Base-by-base conservation (phyloP, 2,329 filamentous ascomycete species). In the Hirsutella thompsonii region DNA sequence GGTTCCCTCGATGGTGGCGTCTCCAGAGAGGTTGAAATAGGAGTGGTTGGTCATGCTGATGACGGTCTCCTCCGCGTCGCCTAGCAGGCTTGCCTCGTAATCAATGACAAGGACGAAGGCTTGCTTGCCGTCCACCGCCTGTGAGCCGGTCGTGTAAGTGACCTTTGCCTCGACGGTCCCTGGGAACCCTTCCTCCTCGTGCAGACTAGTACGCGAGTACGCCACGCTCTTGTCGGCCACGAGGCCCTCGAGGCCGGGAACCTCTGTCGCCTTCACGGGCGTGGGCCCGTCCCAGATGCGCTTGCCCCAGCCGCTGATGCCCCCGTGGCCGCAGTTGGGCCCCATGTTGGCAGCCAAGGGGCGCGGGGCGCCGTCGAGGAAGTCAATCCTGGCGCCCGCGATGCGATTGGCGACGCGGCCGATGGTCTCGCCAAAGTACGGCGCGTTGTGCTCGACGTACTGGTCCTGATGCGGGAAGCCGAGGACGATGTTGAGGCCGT, bases 21-120 rank as follows among this genome's bases (percentile, higher is more conserved):
- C 62, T 50, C 69, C 69, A 3, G 68, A 64, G 28, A 81, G 69
- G 61, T 82, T 81, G 61, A 83, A 83, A 66, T 83, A 83, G 32
- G 86, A 93, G 68, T 98, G 90, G 66, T 96, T 98, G 38, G 92
- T 96, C 64, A 96, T 74, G 63, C 89, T 93, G 58, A 96, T 76
- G 34, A 80, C 80, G 0, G 90, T 96, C 70, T 95, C 90, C n/a
- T 89, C 79, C 11, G 80, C 81, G 38, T 83, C 81, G 3, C 74
- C 81, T 3, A 87, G 71, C 37, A 96, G 70, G 60, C 86, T 78
- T 18, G 83, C 88, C 68, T 94, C 84, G 58, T 93, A 96, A 60
- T 96, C 92, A 38, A 93, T 84, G 42, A 80, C 80, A 43, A 96
- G 63, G 18, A 92, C 76, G 1, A 76, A 78, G 47, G 81, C 79